Percentiles rank a stretch among this genome's conserved stretches.
Evolutionary conservation across 495 filamentous ascomycete species (phyloP).

Genomic region (Neurospora sp.): DNA sequence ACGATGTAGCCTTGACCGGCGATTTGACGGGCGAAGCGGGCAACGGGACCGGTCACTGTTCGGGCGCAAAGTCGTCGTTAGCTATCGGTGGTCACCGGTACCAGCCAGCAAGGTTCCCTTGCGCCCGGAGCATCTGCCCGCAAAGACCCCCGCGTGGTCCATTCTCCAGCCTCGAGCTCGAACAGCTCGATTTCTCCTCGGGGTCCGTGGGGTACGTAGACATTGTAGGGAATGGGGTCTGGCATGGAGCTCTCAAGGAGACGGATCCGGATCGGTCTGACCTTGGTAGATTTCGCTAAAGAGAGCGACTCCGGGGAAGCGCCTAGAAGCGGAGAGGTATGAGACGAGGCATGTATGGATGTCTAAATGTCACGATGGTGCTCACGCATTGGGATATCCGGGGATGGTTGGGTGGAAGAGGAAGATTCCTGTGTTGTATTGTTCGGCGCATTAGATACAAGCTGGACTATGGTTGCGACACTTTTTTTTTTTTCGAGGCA

Average conservation of each 20-base stretch:
- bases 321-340: slow-evolving; percentile 26
- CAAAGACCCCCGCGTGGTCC: background rate
- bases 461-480: background rate
- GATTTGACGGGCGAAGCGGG: slow-evolving; percentile 85
- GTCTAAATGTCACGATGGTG: background rate
- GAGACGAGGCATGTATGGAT: slow-evolving; percentile 3
- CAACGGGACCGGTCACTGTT: slow-evolving; percentile 82
- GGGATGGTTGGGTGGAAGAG: slow-evolving; percentile 79
- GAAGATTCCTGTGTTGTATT: slow-evolving; percentile 56
- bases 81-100: background rate
- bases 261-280: slow-evolving; percentile 17
- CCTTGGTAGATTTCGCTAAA: slow-evolving; percentile 98
- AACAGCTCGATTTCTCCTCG: background rate
- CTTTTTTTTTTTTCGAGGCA: background rate
- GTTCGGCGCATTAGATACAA: background rate
- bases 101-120: background rate
- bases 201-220: background rate
- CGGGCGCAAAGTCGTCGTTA: background rate
- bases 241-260: background rate
- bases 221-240: background rate
- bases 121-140: background rate
- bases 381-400: slow-evolving; percentile 69
- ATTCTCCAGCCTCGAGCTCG: background rate
- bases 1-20: slow-evolving; percentile 91
- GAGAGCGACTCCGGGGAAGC: slow-evolving; percentile 82